phyloP scores from a whole-genome alignment of 306 rosid genomes.

The Pueraria montana region DNA sequence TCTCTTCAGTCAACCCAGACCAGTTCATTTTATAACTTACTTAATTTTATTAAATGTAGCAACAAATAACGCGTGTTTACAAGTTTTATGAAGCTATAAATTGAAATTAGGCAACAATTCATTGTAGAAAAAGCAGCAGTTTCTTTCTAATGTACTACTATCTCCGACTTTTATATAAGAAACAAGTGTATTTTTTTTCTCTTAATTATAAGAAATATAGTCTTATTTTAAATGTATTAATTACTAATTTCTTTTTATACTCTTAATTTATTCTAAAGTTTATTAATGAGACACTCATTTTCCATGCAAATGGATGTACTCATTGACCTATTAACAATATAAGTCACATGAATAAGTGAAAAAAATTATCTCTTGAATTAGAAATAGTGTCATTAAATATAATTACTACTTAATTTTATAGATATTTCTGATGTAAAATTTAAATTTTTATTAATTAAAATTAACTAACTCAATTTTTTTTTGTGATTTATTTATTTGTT shows the following conservation, averaged over 20 bases:
- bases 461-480: background rate
- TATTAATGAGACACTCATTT: no score
- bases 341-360: no score
- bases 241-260: background rate
- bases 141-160: background rate
- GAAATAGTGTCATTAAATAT: no score
- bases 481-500: no score
- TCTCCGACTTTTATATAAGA: background rate
- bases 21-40: background rate
- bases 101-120: constrained; percentile 12
- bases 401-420: no score
- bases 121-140: constrained; percentile 31
- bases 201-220: background rate
- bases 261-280: background rate
- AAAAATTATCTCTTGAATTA: no score
- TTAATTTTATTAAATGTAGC: background rate
- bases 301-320: no score
- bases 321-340: no score
- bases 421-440: no score
- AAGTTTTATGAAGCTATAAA: constrained; percentile 33
- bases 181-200: background rate
- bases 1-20: background rate
- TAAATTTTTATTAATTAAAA: no score
- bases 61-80: background rate
- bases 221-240: background rate